Evolutionary conservation across 2,329 filamentous ascomycete genomes (phyloP).

Genomic region (Botryosphaeria dothidea): DNA sequence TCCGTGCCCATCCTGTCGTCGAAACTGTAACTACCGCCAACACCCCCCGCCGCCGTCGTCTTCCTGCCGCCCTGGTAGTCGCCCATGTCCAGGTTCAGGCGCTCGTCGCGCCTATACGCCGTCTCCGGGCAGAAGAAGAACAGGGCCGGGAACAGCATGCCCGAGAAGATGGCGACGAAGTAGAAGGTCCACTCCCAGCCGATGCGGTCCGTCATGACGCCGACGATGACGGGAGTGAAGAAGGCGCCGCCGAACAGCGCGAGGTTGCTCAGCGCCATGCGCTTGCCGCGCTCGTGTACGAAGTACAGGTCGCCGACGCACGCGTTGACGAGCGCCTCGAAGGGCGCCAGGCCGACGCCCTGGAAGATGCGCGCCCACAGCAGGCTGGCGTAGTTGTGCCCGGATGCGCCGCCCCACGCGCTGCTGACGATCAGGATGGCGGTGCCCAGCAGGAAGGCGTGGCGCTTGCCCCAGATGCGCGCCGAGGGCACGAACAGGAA

Average conservation of each 20-base stretch:
- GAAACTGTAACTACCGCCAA: neutral
- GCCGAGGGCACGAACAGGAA: slow-evolving; percentile 85
- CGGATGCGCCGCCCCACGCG: slow-evolving; percentile 74
- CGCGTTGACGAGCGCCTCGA: slow-evolving; percentile 86
- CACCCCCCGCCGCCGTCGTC: neutral
- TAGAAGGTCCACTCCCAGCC: slow-evolving; percentile 91
- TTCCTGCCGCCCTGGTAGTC: neutral
- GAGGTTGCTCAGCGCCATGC: slow-evolving; percentile 80
- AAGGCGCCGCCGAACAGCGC: slow-evolving; percentile 72
- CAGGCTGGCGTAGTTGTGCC: slow-evolving; percentile 69
- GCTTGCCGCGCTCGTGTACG: slow-evolving; percentile 79
- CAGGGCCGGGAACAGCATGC: slow-evolving; percentile 66
- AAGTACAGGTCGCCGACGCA: slow-evolving; percentile 88
- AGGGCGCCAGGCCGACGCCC: slow-evolving; percentile 82
- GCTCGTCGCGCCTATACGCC: slow-evolving; percentile 67
- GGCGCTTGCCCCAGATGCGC: slow-evolving; percentile 89
- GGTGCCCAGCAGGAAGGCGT: slow-evolving; percentile 79
- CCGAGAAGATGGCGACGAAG: slow-evolving; percentile 82
- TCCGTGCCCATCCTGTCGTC: neutral
- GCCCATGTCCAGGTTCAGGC: slow-evolving; percentile 69
- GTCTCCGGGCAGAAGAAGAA: slow-evolving; percentile 85
- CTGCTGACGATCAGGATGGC: slow-evolving; percentile 72
- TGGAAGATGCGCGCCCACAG: slow-evolving; percentile 80
- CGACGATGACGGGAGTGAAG: slow-evolving; percentile 85
- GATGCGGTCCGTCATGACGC: slow-evolving; percentile 75